phyloP scores from a whole-genome alignment of 306 rosid genomes.

The Citrullus mucosospermus region DNA sequence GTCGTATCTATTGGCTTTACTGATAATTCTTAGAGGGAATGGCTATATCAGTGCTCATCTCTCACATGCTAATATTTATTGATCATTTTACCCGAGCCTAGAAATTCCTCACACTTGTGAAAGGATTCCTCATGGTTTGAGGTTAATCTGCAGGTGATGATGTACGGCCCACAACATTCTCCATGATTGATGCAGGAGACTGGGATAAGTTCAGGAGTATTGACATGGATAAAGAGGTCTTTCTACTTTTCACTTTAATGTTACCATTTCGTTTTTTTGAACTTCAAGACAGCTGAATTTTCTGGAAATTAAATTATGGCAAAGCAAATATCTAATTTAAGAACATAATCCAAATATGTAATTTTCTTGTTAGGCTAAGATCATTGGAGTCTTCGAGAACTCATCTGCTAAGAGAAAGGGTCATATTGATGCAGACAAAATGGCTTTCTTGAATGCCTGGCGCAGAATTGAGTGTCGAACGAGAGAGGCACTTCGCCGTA shows the following conservation, averaged over 20 bases:
- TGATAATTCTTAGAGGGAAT: background rate
- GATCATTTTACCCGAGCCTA: background rate
- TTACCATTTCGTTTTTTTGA: background rate
- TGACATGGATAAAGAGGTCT: conserved; percentile 96
- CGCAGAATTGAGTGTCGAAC: conserved; percentile 60
- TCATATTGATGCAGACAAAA: conserved; percentile 45
- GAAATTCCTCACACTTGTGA: conserved; percentile 1
- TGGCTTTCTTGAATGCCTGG: conserved; percentile 44
- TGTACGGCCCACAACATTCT: conserved; percentile 68
- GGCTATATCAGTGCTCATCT: background rate
- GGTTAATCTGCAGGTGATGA: conserved; percentile 58
- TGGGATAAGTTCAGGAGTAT: conserved; percentile 93
- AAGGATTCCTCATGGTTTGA: conserved; percentile 6
- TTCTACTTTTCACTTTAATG: conserved; percentile 7
- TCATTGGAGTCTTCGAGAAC: conserved; percentile 40
- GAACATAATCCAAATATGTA: background rate
- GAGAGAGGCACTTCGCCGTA: conserved; percentile 86
- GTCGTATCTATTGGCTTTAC: background rate
- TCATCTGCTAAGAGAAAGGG: conserved; percentile 39
- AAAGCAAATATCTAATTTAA: background rate
- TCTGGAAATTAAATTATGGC: background rate
- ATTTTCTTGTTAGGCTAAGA: conserved; percentile 38
- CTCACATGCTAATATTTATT: background rate
- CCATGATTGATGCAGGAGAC: conserved; percentile 60
- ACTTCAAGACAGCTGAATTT: background rate